A percentile compares a stretch with the other conserved stretches of the same genome.
Evolutionary conservation across 208 protist species (phyloP).

Genomic region (Angomonas deanei): DNA sequence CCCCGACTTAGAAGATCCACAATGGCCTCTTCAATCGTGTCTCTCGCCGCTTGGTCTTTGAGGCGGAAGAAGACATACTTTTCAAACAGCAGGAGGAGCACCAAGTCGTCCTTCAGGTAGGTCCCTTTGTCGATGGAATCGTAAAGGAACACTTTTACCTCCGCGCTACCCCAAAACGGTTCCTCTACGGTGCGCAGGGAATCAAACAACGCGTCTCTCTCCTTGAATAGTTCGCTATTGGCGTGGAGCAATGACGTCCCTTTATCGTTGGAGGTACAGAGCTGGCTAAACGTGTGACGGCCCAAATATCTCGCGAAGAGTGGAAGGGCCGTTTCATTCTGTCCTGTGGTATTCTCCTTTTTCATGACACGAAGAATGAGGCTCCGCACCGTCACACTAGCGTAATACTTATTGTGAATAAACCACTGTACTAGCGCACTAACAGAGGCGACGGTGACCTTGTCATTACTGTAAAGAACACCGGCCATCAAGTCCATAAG

Average conservation of each 20-base stretch:
- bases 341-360: not conserved
- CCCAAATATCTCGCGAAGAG: not conserved
- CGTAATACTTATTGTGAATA: not conserved
- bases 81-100: not conserved
- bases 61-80: not conserved
- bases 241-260: not conserved
- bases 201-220: not conserved
- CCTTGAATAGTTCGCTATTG: not conserved
- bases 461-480: not conserved
- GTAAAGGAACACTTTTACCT: not conserved
- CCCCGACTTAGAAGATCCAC: not conserved
- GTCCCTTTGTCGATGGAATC: not conserved
- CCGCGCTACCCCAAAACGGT: not conserved
- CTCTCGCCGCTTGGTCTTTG: not conserved
- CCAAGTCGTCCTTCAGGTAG: not conserved
- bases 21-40: not conserved
- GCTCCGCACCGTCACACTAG: not conserved
- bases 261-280: not conserved
- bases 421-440: not conserved
- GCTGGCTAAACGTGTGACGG: not conserved
- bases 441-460: not conserved
- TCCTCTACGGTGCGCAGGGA: not conserved
- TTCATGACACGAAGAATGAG: not conserved
- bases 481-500: not conserved
- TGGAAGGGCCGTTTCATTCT: not conserved